phyloP scores from a whole-genome alignment of 495 filamentous ascomycete genomes.

The Podospora comata region DNA sequence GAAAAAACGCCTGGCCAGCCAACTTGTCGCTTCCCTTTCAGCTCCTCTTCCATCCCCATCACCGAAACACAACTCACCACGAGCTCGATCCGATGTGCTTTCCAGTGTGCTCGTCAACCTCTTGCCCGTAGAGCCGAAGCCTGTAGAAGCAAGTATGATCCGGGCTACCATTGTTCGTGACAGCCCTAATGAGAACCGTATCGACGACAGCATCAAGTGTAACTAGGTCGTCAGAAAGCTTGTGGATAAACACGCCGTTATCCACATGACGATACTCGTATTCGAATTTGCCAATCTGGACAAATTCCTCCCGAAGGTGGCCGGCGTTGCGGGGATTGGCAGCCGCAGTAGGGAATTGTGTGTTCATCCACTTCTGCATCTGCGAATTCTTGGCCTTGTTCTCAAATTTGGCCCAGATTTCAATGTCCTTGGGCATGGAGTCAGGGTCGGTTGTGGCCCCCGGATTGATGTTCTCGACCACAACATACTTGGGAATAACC shows the following conservation, averaged over 20 bases:
- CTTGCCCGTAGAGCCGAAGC: slow-evolving; percentile 52
- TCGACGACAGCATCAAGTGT: slow-evolving; percentile 35
- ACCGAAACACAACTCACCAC: not conserved
- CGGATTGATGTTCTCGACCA: slow-evolving; percentile 61
- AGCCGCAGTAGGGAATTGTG: slow-evolving; percentile 17
- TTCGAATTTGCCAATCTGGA: slow-evolving; percentile 51
- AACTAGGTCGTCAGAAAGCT: slow-evolving; percentile 43
- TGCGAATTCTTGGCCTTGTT: slow-evolving; percentile 17
- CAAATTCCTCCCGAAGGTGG: slow-evolving; percentile 35
- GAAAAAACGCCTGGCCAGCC: not conserved
- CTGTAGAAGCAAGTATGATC: slow-evolving; percentile 64
- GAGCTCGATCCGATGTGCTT: not conserved
- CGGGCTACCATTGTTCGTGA: slow-evolving; percentile 50
- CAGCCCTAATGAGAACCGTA: slow-evolving; percentile 48
- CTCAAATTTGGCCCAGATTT: slow-evolving; percentile 54
- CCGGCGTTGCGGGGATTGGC: slow-evolving; percentile 32
- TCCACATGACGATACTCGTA: slow-evolving; percentile 48
- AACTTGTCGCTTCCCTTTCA: not conserved
- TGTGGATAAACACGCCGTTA: slow-evolving; percentile 49
- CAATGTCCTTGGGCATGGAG: slow-evolving; percentile 57
- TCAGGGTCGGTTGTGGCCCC: slow-evolving; percentile 51
- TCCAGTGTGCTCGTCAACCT: not conserved
- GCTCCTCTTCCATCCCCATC: not conserved
- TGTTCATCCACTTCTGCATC: not conserved
- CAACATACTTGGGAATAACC: slow-evolving; percentile 55